Evolutionary conservation across 352 stramenopile species (phyloP), one percentile per base, ranked within the genome.

Genomic region (Phytophthora chlamydospora): DNA sequence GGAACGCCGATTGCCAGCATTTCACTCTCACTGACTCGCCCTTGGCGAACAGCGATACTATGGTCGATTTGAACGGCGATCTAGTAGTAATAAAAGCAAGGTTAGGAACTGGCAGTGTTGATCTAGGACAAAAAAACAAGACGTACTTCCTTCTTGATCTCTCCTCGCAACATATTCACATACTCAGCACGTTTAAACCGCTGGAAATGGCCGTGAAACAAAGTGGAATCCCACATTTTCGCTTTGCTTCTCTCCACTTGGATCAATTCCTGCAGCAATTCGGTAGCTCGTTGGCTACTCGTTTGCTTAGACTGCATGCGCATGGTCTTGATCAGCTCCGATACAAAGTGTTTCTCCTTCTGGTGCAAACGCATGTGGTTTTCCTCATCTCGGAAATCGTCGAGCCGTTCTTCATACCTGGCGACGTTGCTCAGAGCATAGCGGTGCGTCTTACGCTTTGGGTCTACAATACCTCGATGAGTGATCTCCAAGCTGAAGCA

Each of bases 141-240:
- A 19, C 47, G 24, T 59, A 90, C 83, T 73, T 93, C 80, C 35
- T 87, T 88, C 46, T 90, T 88, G 48, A 93, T 91, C 40, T 90
- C 82, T 3, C 64, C 10, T 3, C 78, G 78, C 16, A 93, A 38
- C 75, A 89, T 88, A 2, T 60, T 75, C 1, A 87, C 69, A 31
- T 92, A 93, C 24, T 82, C 64, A 2, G 66, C 36, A 5, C 85
- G 73, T 9, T 82, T 73, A 45, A 93, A 92, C 13, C 85, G 70
- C 50, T 93, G 85, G 1, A 62, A 52, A 62, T 93, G 73, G 0
- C 85, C 83, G 13, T 93, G 85, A 17, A 93, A 68, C 3, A 92
- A 50, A 1, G 49, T 79, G 0, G 83, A 93, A 56, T 93, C 85
- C 78, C 83, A 93, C 21, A 63, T 68, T 58, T 83, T 78, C 2